Evolutionary conservation across 768 basidiomycete genomes (phyloP), one percentile per base, ranked within the genome.

Genomic region (Cystofilobasidium bisporidii): DNA sequence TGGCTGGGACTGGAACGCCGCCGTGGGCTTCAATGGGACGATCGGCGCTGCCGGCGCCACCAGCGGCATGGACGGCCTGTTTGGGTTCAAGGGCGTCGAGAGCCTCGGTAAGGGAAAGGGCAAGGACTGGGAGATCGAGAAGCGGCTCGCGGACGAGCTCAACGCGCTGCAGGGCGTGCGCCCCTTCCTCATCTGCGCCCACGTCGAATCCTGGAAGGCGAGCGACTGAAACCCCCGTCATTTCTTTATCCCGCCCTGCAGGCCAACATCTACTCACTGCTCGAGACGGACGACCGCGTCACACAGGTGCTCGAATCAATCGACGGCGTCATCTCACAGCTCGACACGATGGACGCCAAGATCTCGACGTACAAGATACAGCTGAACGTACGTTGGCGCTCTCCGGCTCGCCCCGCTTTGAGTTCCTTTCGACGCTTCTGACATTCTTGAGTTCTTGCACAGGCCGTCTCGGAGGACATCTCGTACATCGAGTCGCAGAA

Each of bases 211-310:
- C n/a, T n/a, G n/a, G n/a, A n/a, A n/a, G n/a, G n/a, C n/a, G n/a
- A n/a, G n/a, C n/a, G n/a, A n/a, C n/a, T n/a, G n/a, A n/a, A n/a
- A n/a, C n/a, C n/a, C n/a, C n/a, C n/a, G n/a, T n/a, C n/a, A n/a
- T n/a, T n/a, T n/a, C n/a, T n/a, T n/a, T 36, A 41, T 55, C 18
- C 22, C 30, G 24, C 6, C 43, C 67, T 8, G 18, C 72, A 94
- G 93, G 94, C 94, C 2, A 97, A 94, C 74, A 88, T 98, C 38
- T 90, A 98, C 76, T 96, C 96, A 2, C 97, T 98, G 78, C 81
- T 98, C 55, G 96, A 98, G 77, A 88, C 88, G 12, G 96, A 99
- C 75, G 92, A 97, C 74, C 84, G 94, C 36, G 85, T 99, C 64
- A 82, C 81, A 50, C 79, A 86, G 12, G 93, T 99, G 33, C 78